phyloP scores from a whole-genome alignment of 345 rosid species.

The Luvunga scandens region DNA sequence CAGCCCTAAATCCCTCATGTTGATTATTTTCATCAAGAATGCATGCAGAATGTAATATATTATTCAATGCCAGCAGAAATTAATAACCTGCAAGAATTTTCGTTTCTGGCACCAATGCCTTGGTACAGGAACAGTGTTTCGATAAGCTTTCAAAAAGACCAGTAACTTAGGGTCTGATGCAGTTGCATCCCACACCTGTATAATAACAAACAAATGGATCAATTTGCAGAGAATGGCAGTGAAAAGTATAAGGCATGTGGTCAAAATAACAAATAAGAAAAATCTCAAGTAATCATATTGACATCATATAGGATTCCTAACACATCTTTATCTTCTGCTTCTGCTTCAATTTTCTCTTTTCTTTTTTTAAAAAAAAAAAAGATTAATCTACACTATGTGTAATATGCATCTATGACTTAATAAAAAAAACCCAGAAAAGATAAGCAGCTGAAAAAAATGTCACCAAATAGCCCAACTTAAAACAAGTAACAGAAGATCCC shows the following conservation, averaged over 20 bases:
- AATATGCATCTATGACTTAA: background rate
- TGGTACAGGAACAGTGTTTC: slow-evolving; percentile 97
- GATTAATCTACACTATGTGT: too few relatives aligned
- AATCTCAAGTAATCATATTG: background rate
- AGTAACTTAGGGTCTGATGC: slow-evolving; percentile 94
- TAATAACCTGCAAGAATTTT: slow-evolving; percentile 96
- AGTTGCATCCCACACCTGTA: slow-evolving; percentile 99
- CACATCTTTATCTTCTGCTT: background rate
- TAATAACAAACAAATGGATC: slow-evolving; percentile 6
- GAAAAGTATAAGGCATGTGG: background rate
- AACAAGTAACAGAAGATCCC: background rate
- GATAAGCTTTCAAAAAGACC: slow-evolving; percentile 86
- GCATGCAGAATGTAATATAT: slow-evolving; percentile 36
- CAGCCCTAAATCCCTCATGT: slow-evolving; percentile 43
- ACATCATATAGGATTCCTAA: background rate
- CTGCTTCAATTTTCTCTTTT: too few relatives aligned
- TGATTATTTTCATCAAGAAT: slow-evolving; percentile 43
- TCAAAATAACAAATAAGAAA: background rate
- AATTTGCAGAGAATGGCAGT: background rate
- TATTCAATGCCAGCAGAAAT: slow-evolving; percentile 15
- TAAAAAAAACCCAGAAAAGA: background rate
- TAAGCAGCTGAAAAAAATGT: background rate
- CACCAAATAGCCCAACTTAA: background rate
- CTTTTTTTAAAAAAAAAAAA: background rate
- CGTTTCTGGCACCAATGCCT: slow-evolving; percentile 99